Base-by-base conservation (phyloP, 192 early-diverging fungal species). In the Dispira simplex region DNA sequence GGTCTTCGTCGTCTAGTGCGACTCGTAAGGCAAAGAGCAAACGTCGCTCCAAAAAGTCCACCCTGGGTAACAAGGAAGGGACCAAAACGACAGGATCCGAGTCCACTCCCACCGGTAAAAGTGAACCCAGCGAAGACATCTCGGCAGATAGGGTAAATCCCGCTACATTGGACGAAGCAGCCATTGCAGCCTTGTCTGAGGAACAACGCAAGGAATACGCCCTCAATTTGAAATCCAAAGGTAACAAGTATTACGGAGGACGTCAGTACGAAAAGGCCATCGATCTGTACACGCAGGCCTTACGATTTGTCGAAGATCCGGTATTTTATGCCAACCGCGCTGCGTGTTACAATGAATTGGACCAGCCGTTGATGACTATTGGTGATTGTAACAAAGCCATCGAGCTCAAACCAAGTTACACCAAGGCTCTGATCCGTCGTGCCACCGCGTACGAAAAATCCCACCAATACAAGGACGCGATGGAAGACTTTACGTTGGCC, bases 251-350 rank as follows among this genome's bases (percentile, higher is more conserved):
- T 72, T 99, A 89, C 75, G 75, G 78, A 23, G 79, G 79, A 66
- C 90, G 85, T 68, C 87, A 89, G 68, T 95, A 86, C 76, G 65
- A 79, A 14, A 88, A 90, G 64, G 96, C 95, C 10, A 86, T 91
- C 56, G 80, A 84, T 58, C 68, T 87, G 20, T 99, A 99, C 78
- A 82, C 90, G 16, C 80, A 89, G 70, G 97, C 97, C 0, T 86
- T 99, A 68, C 79, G 76, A 21, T 86, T 94, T 64, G 77, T 77
- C 45, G 75, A 85, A 44, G 81, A 90, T 70, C 82, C 93, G 8
- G 85, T 99, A 46, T 97, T 86, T 67, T 98, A 82, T 76, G 87
- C 87, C 65, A 99, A 99, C 80, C 87, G 97, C 43, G 95, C 93
- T 18, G 97, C 95, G 11, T 95, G 93, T 72, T 90, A 89, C 66